A percentile compares a stretch with the other conserved stretches of the same genome.
phyloP scores from a whole-genome alignment of 371 early-diverging fungal genomes.

The Coemansia sp. region DNA sequence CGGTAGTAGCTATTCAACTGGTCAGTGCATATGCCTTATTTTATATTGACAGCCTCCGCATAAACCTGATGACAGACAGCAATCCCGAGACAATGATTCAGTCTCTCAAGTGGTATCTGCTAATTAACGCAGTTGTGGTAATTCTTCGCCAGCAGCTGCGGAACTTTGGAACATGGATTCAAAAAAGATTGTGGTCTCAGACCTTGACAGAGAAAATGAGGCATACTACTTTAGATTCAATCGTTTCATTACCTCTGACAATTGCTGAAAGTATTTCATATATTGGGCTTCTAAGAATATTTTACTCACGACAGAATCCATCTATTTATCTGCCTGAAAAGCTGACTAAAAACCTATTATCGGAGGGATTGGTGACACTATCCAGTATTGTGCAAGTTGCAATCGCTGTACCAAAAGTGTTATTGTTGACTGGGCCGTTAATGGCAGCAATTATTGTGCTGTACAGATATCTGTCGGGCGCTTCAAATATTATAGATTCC shows the following conservation, averaged over 20 bases:
- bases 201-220: neutral
- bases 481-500: neutral
- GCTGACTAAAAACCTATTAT: neutral
- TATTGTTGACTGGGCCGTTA: slow-evolving; percentile 3
- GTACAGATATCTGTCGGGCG: neutral
- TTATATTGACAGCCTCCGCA: slow-evolving; percentile 16
- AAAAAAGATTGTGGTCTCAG: too few relatives aligned
- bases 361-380: neutral
- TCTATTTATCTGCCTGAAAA: neutral
- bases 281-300: neutral
- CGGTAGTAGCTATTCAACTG: neutral
- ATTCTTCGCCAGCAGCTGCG: neutral
- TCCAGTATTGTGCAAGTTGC: neutral
- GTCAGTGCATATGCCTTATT: slow-evolving; percentile 10
- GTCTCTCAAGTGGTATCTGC: slow-evolving; percentile 17
- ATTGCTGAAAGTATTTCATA: slow-evolving; percentile 5
- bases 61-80: slow-evolving; percentile 24
- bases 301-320: neutral
- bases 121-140: neutral
- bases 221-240: neutral
- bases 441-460: neutral
- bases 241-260: slow-evolving; percentile 13
- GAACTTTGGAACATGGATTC: neutral
- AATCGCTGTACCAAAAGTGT: slow-evolving; percentile 9
- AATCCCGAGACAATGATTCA: slow-evolving; percentile 14